Conservation (phyloP, 352 stramenopile genomes). For the Achlya hypogyna region DNA sequence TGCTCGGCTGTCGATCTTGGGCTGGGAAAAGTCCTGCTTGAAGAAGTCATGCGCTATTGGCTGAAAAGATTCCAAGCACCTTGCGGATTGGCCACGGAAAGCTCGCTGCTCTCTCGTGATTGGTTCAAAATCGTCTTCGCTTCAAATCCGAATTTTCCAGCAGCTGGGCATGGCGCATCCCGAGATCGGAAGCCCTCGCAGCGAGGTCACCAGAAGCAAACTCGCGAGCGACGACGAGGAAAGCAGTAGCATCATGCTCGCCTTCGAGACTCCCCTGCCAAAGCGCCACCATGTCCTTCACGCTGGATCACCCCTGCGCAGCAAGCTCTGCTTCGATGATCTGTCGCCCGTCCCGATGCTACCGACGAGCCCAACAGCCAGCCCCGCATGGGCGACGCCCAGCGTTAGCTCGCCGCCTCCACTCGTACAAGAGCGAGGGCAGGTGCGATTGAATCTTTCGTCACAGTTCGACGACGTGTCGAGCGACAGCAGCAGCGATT, state of each 20-base stretch:
- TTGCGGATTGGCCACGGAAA: background rate
- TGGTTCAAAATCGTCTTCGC: background rate
- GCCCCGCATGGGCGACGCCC: background rate
- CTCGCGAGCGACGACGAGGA: too few relatives aligned
- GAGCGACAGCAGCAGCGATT: background rate
- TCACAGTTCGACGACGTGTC: conserved; percentile 15
- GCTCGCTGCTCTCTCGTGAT: background rate
- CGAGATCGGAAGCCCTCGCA: background rate
- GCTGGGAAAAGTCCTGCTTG: too few relatives aligned
- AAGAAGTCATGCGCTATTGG: background rate
- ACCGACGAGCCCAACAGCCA: background rate
- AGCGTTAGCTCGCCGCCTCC: background rate
- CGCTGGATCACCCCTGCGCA: background rate
- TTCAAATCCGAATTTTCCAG: background rate
- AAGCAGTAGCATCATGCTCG: background rate
- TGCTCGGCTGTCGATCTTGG: too few relatives aligned
- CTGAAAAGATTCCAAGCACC: too few relatives aligned
- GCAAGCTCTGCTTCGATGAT: background rate
- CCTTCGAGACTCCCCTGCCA: background rate
- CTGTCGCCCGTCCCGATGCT: background rate
- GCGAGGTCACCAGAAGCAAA: too few relatives aligned
- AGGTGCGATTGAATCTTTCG: conserved; percentile 9
- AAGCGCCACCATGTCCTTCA: background rate
- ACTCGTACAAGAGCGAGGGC: background rate
- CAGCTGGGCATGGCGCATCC: background rate